Evolutionary conservation across 2,329 filamentous ascomycete genomes (phyloP).

Genomic region (Colletotrichum gloeosporioides): DNA sequence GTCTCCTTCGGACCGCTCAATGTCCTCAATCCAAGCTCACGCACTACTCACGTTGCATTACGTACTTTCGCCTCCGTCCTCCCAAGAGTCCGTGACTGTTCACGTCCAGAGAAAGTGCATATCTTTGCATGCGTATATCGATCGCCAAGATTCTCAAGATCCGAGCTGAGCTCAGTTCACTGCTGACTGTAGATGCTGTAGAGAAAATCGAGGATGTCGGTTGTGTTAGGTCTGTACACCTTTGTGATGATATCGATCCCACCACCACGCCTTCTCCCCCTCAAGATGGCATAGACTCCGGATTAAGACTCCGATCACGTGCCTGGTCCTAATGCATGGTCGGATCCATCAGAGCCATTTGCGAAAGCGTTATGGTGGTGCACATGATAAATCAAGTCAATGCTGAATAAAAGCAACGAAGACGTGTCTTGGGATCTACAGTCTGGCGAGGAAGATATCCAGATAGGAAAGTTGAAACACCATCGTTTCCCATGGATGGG

Average conservation of each 20-base stretch:
- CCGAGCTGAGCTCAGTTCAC: accelerated
- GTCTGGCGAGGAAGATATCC: background rate
- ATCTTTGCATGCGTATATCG: accelerated
- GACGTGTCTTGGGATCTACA: accelerated
- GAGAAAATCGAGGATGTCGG: background rate
- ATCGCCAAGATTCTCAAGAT: accelerated
- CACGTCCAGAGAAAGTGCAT: background rate
- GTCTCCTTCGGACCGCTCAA: background rate
- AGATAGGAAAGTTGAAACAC: background rate
- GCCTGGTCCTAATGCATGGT: background rate
- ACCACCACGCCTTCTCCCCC: background rate
- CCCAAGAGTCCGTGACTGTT: background rate
- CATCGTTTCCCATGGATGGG: accelerated
- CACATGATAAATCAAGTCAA: background rate
- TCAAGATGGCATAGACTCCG: background rate
- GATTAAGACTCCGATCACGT: background rate
- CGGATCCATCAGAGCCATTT: background rate
- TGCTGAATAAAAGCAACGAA: background rate
- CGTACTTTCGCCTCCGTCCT: background rate
- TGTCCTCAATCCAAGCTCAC: background rate
- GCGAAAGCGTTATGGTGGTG: accelerated
- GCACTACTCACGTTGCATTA: background rate
- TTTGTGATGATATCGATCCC: background rate
- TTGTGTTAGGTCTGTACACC: accelerated
- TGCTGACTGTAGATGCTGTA: background rate